Conservation (phyloP, 352 stramenopile genomes). For the Phytopythium cucurbitacearum region DNA sequence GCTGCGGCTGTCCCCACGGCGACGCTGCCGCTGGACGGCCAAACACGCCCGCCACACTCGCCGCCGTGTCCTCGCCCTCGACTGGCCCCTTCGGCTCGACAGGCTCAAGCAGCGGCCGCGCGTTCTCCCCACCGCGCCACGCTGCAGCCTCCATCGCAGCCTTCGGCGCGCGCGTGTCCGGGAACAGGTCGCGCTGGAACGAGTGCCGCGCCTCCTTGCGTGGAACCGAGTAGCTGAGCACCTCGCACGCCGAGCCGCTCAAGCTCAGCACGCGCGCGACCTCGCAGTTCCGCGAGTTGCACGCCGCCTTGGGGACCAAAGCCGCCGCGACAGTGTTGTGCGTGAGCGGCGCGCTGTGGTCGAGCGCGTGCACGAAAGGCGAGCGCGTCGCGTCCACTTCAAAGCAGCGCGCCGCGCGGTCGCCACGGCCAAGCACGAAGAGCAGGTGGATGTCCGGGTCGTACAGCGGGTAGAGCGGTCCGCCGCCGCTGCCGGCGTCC, state of each 20-base stretch:
- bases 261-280: conserved; percentile 64
- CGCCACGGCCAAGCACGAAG: conserved; percentile 68
- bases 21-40: conserved; percentile 12
- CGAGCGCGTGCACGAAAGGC: conserved; percentile 39
- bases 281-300: conserved; percentile 50
- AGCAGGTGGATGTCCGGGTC: conserved; percentile 65
- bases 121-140: conserved; percentile 41
- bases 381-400: conserved; percentile 45
- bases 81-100: conserved; percentile 25
- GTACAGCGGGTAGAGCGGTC: conserved; percentile 62
- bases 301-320: conserved; percentile 49
- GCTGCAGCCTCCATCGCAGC: conserved; percentile 34
- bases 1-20: conserved; percentile 12
- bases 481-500: conserved; percentile 45
- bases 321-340: conserved; percentile 56
- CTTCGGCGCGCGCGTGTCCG: conserved; percentile 34
- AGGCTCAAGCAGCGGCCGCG: conserved; percentile 30
- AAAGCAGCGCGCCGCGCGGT: conserved; percentile 53
- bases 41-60: conserved; percentile 26
- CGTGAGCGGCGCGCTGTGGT: conserved; percentile 36
- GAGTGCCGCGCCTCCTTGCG: conserved; percentile 48
- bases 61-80: conserved; percentile 9
- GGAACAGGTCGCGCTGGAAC: conserved; percentile 81
- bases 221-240: conserved; percentile 63
- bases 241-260: conserved; percentile 41